These are phyloP conservation scores for Microdochium nivale DNA, from an alignment of 2,329 filamentous ascomycete species.

Conservation along the genomic window DNA sequence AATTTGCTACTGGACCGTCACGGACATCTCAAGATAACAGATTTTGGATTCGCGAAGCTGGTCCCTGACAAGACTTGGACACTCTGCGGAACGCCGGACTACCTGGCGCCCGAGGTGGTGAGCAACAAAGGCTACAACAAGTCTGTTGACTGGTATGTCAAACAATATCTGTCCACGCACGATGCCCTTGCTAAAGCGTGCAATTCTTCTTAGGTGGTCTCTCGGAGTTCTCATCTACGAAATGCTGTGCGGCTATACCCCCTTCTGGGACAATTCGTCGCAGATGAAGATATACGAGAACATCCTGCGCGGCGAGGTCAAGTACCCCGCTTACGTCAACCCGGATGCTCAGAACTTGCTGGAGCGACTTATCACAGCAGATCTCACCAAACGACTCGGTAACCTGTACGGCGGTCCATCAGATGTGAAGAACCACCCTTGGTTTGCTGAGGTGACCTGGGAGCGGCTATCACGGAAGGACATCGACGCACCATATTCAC, in stretches of 20 bases:
- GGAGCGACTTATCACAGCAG: conserved; percentile 85
- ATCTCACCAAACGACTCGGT: conserved; percentile 88
- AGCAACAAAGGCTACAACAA: conserved; percentile 99
- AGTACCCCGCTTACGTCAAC: conserved; percentile 94
- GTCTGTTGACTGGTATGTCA: conserved; percentile 88
- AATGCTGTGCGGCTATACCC: conserved; percentile 98
- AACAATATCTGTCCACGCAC: conserved; percentile 6
- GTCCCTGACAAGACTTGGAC: conserved; percentile 99
- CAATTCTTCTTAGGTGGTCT: conserved; percentile 69
- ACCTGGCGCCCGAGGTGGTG: conserved; percentile 96
- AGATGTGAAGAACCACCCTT: conserved; percentile 91
- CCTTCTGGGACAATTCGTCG: conserved; percentile 96
- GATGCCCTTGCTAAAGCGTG: conserved; percentile 3
- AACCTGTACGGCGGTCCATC: conserved; percentile 86
- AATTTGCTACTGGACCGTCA: conserved; percentile 87
- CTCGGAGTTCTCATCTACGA: conserved; percentile 97
- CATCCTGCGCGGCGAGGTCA: conserved; percentile 89
- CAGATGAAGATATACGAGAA: conserved; percentile 99
- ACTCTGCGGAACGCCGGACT: conserved; percentile 93
- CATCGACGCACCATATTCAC: conserved; percentile 96
- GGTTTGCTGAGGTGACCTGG: conserved; percentile 98
- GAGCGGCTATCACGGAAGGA: conserved; percentile 89
- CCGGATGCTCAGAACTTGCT: conserved; percentile 89
- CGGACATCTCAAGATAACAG: conserved; percentile 92
- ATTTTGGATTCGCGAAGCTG: conserved; percentile 97